Evolutionary conservation across 2,329 filamentous ascomycete species (phyloP).

Genomic region (Aspergillaceae sp.): DNA sequence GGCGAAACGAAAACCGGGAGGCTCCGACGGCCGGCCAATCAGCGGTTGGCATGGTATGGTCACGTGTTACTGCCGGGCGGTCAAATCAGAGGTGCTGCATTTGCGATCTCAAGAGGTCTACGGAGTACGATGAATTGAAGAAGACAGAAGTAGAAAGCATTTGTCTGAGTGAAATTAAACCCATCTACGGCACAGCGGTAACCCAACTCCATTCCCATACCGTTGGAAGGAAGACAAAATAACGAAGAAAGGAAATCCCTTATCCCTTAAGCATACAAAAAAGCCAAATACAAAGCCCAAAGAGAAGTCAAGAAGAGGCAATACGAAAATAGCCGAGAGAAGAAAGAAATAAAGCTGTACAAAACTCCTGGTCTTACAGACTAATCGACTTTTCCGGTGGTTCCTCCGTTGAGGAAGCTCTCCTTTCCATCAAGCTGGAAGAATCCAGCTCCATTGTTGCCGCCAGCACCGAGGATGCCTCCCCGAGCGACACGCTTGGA

Average conservation of each 20-base stretch:
- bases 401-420: slow-evolving; percentile 35
- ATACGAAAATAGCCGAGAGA: slow-evolving; percentile 15
- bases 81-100: slow-evolving; percentile 13
- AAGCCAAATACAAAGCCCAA: no score
- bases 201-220: neutral
- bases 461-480: slow-evolving; percentile 28
- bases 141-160: neutral
- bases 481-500: slow-evolving; percentile 21
- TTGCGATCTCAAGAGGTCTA: slow-evolving; percentile 3
- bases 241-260: no score
- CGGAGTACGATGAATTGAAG: neutral
- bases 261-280: neutral
- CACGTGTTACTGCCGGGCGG: slow-evolving; percentile 11
- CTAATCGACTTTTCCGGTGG: slow-evolving; percentile 42
- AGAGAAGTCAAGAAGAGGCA: slow-evolving; percentile 11
- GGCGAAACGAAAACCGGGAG: slow-evolving; percentile 27
- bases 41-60: slow-evolving; percentile 8
- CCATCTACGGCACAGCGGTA: neutral
- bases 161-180: neutral
- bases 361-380: slow-evolving; percentile 12
- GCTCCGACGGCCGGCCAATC: slow-evolving; percentile 23
- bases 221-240: slow-evolving; percentile 5
- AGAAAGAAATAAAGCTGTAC: slow-evolving; percentile 25
- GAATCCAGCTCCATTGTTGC: slow-evolving; percentile 31
- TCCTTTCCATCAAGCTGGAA: slow-evolving; percentile 44